Percentiles rank a stretch among this genome's conserved stretches.
These are phyloP conservation scores for Oxalis stricta DNA, from an alignment of 441 rosid species.

Conservation along the genomic window DNA sequence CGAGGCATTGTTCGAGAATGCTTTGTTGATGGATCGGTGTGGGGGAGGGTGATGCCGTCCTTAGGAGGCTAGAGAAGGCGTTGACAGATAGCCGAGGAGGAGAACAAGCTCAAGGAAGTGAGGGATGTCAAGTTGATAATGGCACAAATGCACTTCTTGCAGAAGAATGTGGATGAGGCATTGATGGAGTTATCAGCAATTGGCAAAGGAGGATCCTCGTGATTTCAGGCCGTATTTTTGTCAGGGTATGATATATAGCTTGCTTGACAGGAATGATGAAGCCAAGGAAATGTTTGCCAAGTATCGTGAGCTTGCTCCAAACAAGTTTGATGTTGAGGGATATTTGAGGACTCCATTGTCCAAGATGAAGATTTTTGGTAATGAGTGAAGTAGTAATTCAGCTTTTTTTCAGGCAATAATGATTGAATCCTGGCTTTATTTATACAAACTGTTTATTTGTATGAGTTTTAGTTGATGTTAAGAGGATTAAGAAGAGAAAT, in stretches of 20 bases:
- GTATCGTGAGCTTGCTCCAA: conserved; percentile 61
- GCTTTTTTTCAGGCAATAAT: too few species aligned
- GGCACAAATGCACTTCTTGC: conserved; percentile 77
- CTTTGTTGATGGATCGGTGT: conserved; percentile 65
- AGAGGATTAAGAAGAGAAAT: too few species aligned
- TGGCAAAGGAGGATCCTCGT: conserved; percentile 64
- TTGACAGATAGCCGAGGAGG: conserved; percentile 43
- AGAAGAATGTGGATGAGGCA: conserved; percentile 75
- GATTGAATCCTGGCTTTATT: too few species aligned
- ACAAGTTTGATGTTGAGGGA: conserved; percentile 67
- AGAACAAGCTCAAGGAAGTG: conserved; percentile 47
- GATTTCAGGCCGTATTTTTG: conserved; percentile 89
- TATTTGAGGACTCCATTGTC: conserved; percentile 61
- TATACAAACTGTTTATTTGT: too few species aligned
- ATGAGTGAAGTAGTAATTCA: too few species aligned
- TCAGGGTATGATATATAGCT: conserved; percentile 61
- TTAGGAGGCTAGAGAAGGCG: conserved; percentile 58
- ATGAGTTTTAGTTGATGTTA: too few species aligned
- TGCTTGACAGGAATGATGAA: conserved; percentile 60
- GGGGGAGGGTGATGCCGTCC: conserved; percentile 71
- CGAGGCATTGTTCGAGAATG: conserved; percentile 83
- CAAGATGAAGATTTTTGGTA: conserved; percentile 64
- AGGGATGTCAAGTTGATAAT: conserved; percentile 74
- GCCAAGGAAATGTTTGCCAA: conserved; percentile 69
- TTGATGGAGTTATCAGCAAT: conserved; percentile 54